Evolutionary conservation across 2,329 filamentous ascomycete genomes (phyloP).

Genomic region (Simplicillium sp.): DNA sequence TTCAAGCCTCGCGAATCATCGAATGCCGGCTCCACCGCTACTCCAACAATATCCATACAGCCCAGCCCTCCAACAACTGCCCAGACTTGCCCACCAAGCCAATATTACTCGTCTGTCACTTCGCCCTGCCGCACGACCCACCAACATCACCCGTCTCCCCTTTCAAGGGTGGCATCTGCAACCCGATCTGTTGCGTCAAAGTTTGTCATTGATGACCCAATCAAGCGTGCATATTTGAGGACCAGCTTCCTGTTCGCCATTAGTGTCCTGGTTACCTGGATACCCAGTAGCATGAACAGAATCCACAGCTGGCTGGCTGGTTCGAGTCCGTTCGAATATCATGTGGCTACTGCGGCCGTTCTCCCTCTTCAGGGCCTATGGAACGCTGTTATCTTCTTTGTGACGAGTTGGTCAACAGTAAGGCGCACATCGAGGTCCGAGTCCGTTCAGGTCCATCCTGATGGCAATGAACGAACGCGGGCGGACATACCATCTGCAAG

Average conservation of each 20-base stretch:
- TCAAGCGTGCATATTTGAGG: slow-evolving; percentile 51
- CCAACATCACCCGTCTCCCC: slow-evolving; percentile 8
- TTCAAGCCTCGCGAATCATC: neutral
- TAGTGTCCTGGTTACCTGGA: slow-evolving; percentile 53
- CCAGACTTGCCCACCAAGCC: slow-evolving; percentile 8
- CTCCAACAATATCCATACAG: too few relatives aligned
- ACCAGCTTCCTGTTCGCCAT: slow-evolving; percentile 53
- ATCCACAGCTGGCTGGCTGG: slow-evolving; percentile 55
- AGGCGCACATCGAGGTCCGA: neutral
- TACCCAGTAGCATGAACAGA: slow-evolving; percentile 62
- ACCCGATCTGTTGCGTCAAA: slow-evolving; percentile 12
- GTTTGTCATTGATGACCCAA: slow-evolving; percentile 36
- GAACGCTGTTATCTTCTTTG: slow-evolving; percentile 71
- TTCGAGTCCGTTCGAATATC: slow-evolving; percentile 51
- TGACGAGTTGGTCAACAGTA: slow-evolving; percentile 40
- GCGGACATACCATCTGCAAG: neutral
- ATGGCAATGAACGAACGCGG: neutral
- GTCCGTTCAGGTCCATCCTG: too few relatives aligned
- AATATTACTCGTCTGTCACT: slow-evolving; percentile 24
- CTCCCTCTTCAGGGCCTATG: slow-evolving; percentile 72
- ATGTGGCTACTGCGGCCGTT: slow-evolving; percentile 60
- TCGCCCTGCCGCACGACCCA: slow-evolving; percentile 9
- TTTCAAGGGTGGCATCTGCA: slow-evolving; percentile 17
- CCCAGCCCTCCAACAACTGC: too few relatives aligned
- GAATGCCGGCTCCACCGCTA: too few relatives aligned